Evolutionary conservation across 345 rosid genomes (phyloP).

Genomic region (Eucalyptus fibrosa): DNA sequence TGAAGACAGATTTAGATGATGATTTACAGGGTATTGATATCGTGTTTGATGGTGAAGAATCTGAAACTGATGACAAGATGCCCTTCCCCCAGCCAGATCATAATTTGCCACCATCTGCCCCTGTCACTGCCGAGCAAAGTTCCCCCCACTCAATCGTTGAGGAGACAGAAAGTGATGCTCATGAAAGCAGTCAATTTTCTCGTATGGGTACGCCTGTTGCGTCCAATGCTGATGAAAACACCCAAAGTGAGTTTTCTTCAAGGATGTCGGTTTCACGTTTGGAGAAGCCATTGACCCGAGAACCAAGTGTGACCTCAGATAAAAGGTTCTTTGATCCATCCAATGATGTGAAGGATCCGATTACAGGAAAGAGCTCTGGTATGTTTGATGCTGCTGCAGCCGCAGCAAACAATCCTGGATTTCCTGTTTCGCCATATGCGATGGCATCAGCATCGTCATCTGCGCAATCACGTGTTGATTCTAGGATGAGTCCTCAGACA

Average conservation of each 20-base stretch:
- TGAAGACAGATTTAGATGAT: constrained; percentile 81
- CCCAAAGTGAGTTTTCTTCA: constrained; percentile 82
- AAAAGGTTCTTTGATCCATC: constrained; percentile 66
- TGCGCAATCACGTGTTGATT: constrained; percentile 33
- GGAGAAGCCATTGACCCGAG: constrained; percentile 62
- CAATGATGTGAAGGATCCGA: constrained; percentile 45
- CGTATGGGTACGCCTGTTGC: constrained; percentile 57
- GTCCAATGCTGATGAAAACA: constrained; percentile 60
- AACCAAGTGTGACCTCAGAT: constrained; percentile 73
- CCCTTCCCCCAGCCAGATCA: constrained; percentile 92
- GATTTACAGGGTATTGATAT: constrained; percentile 95
- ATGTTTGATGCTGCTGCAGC: constrained; percentile 25
- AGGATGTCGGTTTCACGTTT: constrained; percentile 74
- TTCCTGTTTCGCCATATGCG: constrained; percentile 30
- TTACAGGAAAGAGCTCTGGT: constrained; percentile 15
- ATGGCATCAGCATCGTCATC: constrained; percentile 25
- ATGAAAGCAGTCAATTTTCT: constrained; percentile 60
- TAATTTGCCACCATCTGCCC: constrained; percentile 66
- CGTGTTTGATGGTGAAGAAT: constrained; percentile 91
- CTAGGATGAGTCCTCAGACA: constrained; percentile 51
- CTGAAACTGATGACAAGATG: constrained; percentile 80
- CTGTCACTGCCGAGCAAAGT: constrained; percentile 56
- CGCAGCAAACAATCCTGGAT: constrained; percentile 24
- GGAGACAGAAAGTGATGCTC: constrained; percentile 81
- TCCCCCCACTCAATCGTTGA: constrained; percentile 91